Evolutionary conservation across 768 basidiomycete genomes (phyloP).

Genomic region (Boletus pseudopeckii): DNA sequence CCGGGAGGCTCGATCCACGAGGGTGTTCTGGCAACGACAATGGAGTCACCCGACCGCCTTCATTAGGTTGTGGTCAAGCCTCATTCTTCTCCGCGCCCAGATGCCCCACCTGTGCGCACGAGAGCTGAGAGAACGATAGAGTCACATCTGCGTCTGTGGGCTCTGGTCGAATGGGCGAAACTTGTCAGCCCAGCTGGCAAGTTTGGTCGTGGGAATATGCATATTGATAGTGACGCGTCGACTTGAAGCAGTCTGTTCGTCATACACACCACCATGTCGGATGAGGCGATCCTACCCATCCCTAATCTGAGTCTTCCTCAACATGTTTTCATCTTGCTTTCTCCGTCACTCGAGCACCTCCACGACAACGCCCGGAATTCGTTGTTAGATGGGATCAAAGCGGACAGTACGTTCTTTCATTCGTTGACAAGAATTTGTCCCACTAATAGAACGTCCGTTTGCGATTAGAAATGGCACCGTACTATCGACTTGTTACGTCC

Average conservation of each 20-base stretch:
- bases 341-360: constrained; percentile 53
- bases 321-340: constrained; percentile 70
- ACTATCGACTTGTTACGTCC: constrained; percentile 59
- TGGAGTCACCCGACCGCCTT: constrained; percentile 17
- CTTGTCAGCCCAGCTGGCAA: too few relatives aligned
- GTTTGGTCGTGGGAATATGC: constrained; percentile 13
- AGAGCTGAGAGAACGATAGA: constrained; percentile 71
- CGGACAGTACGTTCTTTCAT: constrained; percentile 28
- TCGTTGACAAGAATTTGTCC: background rate
- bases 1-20: constrained; percentile 36
- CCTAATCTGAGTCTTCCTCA: constrained; percentile 85
- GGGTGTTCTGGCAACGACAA: constrained; percentile 27
- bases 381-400: constrained; percentile 70
- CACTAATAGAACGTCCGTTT: constrained; percentile 1
- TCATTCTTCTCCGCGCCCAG: constrained; percentile 66
- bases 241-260: too few relatives aligned
- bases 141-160: constrained; percentile 51
- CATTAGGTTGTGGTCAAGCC: constrained; percentile 46
- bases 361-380: constrained; percentile 64
- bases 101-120: constrained; percentile 70
- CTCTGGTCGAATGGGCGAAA: too few relatives aligned
- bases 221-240: constrained; percentile 20
- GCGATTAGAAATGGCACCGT: constrained; percentile 80
- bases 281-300: constrained; percentile 79
- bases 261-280: constrained; percentile 68